Evolutionary conservation across 176 grass and related monocot genomes (phyloP), one percentile per base, ranked within the genome.

Genomic region (Luzula sylvatica): DNA sequence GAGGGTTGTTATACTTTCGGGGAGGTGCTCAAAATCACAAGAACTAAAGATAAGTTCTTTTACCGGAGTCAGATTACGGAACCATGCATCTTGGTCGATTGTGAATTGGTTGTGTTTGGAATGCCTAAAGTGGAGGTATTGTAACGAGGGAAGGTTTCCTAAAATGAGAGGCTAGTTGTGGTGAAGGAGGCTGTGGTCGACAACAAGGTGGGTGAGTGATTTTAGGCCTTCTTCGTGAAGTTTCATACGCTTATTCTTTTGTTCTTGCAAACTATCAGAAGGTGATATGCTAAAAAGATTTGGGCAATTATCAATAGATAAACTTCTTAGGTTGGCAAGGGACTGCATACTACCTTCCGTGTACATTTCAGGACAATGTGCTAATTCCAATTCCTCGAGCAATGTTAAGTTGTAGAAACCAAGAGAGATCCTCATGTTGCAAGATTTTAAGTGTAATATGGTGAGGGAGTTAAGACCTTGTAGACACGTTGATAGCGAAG

Each of bases 81-180:
- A 26, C 44, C 55, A 72, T n/a, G 23, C 53, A 28, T 50, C 27
- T 12, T 61, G 26, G 9, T 72, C 43, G 7, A 7, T 15, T 5
- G 25, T 46, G 8, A 60, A 61, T n/a, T 61, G 20, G 2, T n/a
- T 22, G n/a, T 20, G 23, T 7, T 20, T 1, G 0, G 26, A 44
- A 27, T 23, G 26, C 20, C 2, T 18, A 27, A 21, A 16, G 20
- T 40, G 3, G 3, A 71, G 47, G 19, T 7, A 16, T 29, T 23
- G 17, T 3, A 75, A 40, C 8, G 60, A 58, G 24, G 17, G 61
- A 48, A 66, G 50, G 5, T 20, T 59, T 50, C 44, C 68, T 6
- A 71, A 24, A 12, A 50, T 66, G 19, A 21, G 26, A 15, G 16
- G 16, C 14, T n/a, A 30, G 1, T 48, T 12, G 1, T 42, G 9